These are phyloP conservation scores for Vitellaria paradoxa DNA, from an alignment of 179 eudicot genomes.

Conservation along the genomic window DNA sequence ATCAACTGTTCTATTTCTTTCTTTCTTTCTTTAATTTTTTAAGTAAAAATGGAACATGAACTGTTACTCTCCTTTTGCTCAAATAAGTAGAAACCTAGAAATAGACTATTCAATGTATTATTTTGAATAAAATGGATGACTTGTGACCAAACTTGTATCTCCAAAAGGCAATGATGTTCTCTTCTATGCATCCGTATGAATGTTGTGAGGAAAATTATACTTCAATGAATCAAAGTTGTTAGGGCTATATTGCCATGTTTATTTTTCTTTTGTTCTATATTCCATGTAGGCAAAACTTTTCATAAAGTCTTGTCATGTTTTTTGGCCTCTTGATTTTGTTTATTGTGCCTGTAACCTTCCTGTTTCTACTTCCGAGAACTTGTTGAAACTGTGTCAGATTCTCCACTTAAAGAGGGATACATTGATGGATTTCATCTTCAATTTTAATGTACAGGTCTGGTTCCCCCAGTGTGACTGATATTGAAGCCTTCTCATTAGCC, in stretches of 20 bases:
- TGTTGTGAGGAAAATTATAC: neutral
- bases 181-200: neutral
- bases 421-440: slow-evolving; percentile 11
- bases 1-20: neutral
- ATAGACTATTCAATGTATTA: neutral
- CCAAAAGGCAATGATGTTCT: neutral
- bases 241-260: neutral
- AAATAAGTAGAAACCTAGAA: neutral
- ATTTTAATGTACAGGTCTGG: slow-evolving; percentile 56
- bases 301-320: neutral
- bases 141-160: neutral
- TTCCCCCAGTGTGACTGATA: slow-evolving; percentile 72
- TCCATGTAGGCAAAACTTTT: too few relatives aligned
- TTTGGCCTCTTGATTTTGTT: neutral
- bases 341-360: neutral
- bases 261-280: neutral
- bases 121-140: neutral
- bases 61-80: neutral
- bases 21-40: neutral
- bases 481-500: slow-evolving; percentile 73
- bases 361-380: neutral
- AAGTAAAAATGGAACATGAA: neutral
- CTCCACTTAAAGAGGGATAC: neutral
- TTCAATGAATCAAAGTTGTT: too few relatives aligned
- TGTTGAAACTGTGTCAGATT: neutral